Percentiles rank a stretch among this genome's conserved stretches.
Evolutionary conservation across 495 filamentous ascomycete genomes (phyloP).

Genomic region (Penicillium angulare): DNA sequence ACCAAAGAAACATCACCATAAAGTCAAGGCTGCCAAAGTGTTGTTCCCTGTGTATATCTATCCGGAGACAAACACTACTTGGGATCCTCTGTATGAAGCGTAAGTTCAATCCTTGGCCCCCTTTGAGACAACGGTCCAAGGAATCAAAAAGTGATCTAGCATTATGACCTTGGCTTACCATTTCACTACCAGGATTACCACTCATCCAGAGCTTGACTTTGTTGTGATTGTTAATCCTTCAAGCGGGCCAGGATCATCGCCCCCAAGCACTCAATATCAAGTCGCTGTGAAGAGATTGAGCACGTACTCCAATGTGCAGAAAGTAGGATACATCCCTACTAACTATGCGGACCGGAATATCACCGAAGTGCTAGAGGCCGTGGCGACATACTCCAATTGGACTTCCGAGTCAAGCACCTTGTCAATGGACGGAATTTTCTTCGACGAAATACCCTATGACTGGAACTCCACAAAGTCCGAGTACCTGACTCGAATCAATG

Average conservation of each 20-base stretch:
- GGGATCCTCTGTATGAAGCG: conserved; percentile 1
- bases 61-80: conserved; percentile 2
- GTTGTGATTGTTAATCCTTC: conserved; percentile 2
- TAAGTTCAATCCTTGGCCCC: background rate
- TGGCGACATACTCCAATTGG: conserved; percentile 2
- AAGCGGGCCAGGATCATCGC: background rate
- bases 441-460: conserved; percentile 1
- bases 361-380: background rate
- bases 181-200: background rate
- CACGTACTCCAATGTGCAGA: conserved; percentile 3
- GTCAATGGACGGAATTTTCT: conserved; percentile 3
- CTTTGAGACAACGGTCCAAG: too few relatives aligned
- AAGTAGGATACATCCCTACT: background rate
- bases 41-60: background rate
- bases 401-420: background rate
- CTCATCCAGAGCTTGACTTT: background rate
- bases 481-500: conserved; percentile 1
- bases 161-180: background rate
- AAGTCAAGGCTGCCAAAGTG: background rate
- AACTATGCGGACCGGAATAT: background rate
- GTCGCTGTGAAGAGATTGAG: background rate
- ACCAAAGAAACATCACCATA: background rate
- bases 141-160: background rate
- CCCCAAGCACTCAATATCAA: background rate
- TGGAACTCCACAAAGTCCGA: background rate